phyloP scores from a whole-genome alignment of 225 moss, liverwort and hornwort species.

The Polytrichum commune region DNA sequence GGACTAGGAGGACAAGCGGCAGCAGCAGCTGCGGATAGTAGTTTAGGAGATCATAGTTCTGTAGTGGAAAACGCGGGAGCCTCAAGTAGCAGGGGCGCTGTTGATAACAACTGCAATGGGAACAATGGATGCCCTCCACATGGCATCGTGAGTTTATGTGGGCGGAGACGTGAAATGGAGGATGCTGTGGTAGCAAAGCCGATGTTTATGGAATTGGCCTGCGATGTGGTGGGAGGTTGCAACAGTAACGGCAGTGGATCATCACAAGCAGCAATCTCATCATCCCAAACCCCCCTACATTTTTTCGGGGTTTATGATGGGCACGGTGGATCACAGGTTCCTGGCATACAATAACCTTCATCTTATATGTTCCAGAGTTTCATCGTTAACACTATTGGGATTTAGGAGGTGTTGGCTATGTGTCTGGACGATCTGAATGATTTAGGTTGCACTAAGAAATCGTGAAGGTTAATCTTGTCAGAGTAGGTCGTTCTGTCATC shows the following conservation, averaged over 20 bases:
- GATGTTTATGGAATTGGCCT: slow-evolving; percentile 52
- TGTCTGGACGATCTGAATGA: too few species aligned
- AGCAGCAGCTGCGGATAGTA: slow-evolving; percentile 36
- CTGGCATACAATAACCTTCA: background rate
- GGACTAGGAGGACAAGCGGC: background rate
- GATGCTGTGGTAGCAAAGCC: slow-evolving; percentile 49
- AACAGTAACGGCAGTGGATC: slow-evolving; percentile 22
- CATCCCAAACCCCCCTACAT: slow-evolving; percentile 36
- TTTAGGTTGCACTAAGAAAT: too few species aligned
- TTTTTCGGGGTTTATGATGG: slow-evolving; percentile 97
- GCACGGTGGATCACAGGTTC: slow-evolving; percentile 90
- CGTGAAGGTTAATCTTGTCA: too few species aligned
- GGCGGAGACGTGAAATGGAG: slow-evolving; percentile 64
- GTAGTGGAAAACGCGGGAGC: slow-evolving; percentile 21
- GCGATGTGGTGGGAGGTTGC: slow-evolving; percentile 42
- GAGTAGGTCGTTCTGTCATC: too few species aligned
- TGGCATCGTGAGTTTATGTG: slow-evolving; percentile 56
- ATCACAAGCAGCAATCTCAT: background rate
- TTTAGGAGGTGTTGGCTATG: too few species aligned
- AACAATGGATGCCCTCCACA: slow-evolving; percentile 39
- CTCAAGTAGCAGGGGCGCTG: slow-evolving; percentile 4
- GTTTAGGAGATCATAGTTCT: slow-evolving; percentile 13
- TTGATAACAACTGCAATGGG: slow-evolving; percentile 25
- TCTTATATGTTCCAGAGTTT: too few species aligned
- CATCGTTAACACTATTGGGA: too few species aligned